Evolutionary conservation across 192 early-diverging fungal species (phyloP), one percentile per base, ranked within the genome.

Genomic region (Coemansia sp.): DNA sequence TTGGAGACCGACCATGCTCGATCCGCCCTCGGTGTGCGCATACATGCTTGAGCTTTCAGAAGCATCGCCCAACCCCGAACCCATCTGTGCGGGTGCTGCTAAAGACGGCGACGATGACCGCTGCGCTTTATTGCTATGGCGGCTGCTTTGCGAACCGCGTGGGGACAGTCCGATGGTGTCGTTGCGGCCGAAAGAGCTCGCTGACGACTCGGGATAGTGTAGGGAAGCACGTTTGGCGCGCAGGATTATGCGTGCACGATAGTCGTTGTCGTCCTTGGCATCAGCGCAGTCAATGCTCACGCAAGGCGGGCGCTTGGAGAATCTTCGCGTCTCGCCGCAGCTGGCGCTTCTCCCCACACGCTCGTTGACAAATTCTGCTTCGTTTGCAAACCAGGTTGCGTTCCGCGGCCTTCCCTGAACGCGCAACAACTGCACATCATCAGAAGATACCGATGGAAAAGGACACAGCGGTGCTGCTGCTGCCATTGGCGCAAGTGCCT

Each of bases 291-390:
- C 52, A 30, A 29, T 30, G 17, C 52, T 31, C 1, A 30, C 52
- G 33, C 27, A 64, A 5, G 62, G 55, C 31, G 54, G 62, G 13
- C 62, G 62, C 42, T 47, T 64, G 37, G 54, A 42, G 40, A 47
- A 34, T 4, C 53, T 31, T 19, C 19, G 52, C 17, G 52, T 13
- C n/a, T 57, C 64, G 28, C 64, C 55, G 41, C 64, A 72, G 64
- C 70, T 66, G 5, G 70, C 70, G 30, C 70, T 72, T 23, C 70
- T 63, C 10, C 59, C 59, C 8, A 58, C 38, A 19, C 44, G 48
- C 48, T 59, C 57, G 20, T 42, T 38, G 34, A 10, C 44, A 17
- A 40, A 17, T 19, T 54, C 52, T 11, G 52, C 15, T 19, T 54
- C 52, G 27, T 52, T 55, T 38, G 37, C 45, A 57, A 22, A 50